Evolutionary conservation across 768 basidiomycete species (phyloP).

Genomic region (Leccinum subtestaceum): DNA sequence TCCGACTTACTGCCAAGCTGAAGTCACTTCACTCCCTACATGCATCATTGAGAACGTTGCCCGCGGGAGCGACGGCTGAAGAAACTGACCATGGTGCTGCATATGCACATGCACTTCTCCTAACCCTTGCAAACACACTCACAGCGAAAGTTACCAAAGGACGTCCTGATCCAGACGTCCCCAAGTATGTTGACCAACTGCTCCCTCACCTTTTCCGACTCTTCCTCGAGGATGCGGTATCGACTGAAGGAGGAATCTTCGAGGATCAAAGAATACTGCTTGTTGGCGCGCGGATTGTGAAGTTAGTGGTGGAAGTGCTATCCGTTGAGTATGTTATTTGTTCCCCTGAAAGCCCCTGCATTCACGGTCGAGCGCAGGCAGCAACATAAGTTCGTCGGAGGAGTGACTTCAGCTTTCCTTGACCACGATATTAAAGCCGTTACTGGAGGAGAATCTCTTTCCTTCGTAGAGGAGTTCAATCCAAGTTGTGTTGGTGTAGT

Average conservation of each 20-base stretch:
- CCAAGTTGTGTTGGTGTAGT: conserved; percentile 50
- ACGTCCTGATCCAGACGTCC: conserved; percentile 64
- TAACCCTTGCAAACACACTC: conserved; percentile 64
- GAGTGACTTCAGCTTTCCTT: conserved; percentile 40
- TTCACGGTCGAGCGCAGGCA: conserved; percentile 35
- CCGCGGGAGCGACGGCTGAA: conserved; percentile 10
- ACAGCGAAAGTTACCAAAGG: conserved; percentile 42
- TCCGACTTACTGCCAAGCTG: conserved; percentile 74
- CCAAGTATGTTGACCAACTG: conserved; percentile 76
- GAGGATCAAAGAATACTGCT: conserved; percentile 36
- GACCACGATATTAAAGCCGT: conserved; percentile 46
- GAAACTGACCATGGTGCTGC: conserved; percentile 67
- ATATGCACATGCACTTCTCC: conserved; percentile 82
- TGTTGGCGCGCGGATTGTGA: conserved; percentile 63
- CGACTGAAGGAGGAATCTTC: conserved; percentile 24
- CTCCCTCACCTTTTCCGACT: conserved; percentile 71
- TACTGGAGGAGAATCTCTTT: conserved; percentile 51
- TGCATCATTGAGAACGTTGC: conserved; percentile 3
- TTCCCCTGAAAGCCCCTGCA: not conserved
- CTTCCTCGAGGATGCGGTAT: conserved; percentile 42
- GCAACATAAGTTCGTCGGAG: conserved; percentile 56
- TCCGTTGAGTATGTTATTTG: conserved; percentile 55
- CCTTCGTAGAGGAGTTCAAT: conserved; percentile 34
- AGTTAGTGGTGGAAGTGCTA: conserved; percentile 62
- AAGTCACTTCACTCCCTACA: conserved; percentile 56